Evolutionary conservation across 1,284 basidiomycete genomes (phyloP).

Genomic region (Somion occarium): DNA sequence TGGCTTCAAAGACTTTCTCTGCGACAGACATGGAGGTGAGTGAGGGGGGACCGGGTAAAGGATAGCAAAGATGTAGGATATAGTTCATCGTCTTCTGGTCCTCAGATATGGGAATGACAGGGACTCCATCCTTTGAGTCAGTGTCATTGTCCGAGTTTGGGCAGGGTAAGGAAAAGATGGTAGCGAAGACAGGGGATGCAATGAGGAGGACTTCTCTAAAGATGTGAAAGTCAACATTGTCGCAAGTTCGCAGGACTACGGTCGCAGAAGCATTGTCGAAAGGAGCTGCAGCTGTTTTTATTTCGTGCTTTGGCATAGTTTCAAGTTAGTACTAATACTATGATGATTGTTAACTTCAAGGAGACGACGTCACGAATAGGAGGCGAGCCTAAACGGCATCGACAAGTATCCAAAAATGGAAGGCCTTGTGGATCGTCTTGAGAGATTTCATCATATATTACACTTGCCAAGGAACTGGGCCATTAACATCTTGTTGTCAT

Average conservation of each 20-base stretch:
- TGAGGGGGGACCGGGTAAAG: constrained; percentile 13
- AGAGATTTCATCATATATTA: too few species aligned
- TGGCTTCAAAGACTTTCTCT: constrained; percentile 25
- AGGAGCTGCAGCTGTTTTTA: constrained; percentile 7
- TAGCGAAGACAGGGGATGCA: constrained; percentile 24
- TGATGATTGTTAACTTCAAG: too few species aligned
- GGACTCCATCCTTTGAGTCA: not conserved
- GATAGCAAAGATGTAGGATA: constrained; percentile 23
- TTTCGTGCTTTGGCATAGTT: too few species aligned
- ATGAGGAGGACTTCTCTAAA: constrained; percentile 7
- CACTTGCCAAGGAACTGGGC: too few species aligned
- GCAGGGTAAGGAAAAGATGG: constrained; percentile 14
- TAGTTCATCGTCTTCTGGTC: constrained; percentile 14
- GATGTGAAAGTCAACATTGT: constrained; percentile 13
- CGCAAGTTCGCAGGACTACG: constrained; percentile 26
- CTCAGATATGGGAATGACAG: constrained; percentile 11
- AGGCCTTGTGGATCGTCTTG: too few species aligned
- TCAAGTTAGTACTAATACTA: too few species aligned
- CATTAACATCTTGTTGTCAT: too few species aligned
- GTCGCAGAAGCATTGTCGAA: constrained; percentile 21
- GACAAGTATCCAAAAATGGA: too few species aligned
- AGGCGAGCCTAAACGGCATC: too few species aligned
- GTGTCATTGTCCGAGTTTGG: not conserved
- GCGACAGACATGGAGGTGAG: constrained; percentile 15
- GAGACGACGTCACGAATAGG: too few species aligned